These are phyloP conservation scores for Spinellus fusiger DNA, from an alignment of 192 early-diverging fungal genomes.

Conservation along the genomic window DNA sequence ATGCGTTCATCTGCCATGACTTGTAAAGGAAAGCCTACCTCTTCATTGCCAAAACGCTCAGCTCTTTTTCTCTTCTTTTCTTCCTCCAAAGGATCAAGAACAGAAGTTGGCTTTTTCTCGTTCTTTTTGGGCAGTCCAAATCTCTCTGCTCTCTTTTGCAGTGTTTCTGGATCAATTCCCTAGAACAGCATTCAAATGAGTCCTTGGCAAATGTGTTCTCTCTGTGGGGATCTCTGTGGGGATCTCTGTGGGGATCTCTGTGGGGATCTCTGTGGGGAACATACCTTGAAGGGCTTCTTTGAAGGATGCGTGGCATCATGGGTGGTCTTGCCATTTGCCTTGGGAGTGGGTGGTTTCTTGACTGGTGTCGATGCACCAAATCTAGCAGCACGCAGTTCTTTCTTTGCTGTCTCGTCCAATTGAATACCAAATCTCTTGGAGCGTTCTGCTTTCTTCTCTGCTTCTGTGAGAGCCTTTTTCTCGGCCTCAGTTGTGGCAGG, in stretches of 20 bases:
- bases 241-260: background rate
- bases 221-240: background rate
- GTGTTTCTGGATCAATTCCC: slow-evolving; percentile 40
- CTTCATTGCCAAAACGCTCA: slow-evolving; percentile 37
- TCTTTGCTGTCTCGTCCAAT: slow-evolving; percentile 42
- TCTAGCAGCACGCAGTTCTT: slow-evolving; percentile 44
- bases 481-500: background rate
- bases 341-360: slow-evolving; percentile 8
- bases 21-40: background rate
- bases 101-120: background rate
- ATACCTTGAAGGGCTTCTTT: background rate
- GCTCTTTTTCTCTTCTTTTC: slow-evolving; percentile 64
- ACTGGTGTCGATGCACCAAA: slow-evolving; percentile 39
- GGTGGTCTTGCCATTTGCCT: slow-evolving; percentile 8
- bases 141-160: slow-evolving; percentile 47
- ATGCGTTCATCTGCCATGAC: background rate
- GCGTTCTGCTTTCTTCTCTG: slow-evolving; percentile 18
- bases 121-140: slow-evolving; percentile 37
- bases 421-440: slow-evolving; percentile 43
- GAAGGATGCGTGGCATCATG: background rate
- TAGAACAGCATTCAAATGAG: background rate
- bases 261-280: background rate
- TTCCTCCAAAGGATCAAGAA: slow-evolving; percentile 42
- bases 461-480: slow-evolving; percentile 22
- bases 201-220: background rate